phyloP scores from a whole-genome alignment of 495 filamentous ascomycete species.

The Aspergillus steynii region DNA sequence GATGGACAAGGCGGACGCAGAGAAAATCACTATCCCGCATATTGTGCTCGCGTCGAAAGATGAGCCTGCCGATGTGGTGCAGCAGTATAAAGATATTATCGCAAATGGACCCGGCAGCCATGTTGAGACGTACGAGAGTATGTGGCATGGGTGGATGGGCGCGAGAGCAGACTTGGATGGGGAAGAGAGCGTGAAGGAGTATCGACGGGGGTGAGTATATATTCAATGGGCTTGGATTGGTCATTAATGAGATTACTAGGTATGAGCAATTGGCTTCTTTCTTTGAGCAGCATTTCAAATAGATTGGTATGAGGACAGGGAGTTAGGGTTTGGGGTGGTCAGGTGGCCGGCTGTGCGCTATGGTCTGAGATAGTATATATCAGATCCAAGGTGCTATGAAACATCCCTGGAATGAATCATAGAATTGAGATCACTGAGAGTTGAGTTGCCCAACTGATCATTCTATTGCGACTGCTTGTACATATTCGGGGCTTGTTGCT shows the following conservation, averaged over 20 bases:
- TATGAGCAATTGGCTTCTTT: slow-evolving; percentile 46
- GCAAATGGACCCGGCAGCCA: slow-evolving; percentile 35
- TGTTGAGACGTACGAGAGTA: slow-evolving; percentile 52
- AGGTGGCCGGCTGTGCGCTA: background rate
- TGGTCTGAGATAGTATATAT: too few species aligned
- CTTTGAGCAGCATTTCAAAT: slow-evolving; percentile 41
- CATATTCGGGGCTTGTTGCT: too few species aligned
- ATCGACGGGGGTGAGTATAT: slow-evolving; percentile 48
- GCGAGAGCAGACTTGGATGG: slow-evolving; percentile 54
- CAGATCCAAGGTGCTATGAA: too few species aligned
- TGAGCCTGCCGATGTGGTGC: slow-evolving; percentile 46
- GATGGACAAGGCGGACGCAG: slow-evolving; percentile 44
- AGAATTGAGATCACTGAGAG: too few species aligned
- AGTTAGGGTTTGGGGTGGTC: background rate
- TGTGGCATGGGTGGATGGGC: slow-evolving; percentile 67
- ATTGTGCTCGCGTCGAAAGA: slow-evolving; percentile 54
- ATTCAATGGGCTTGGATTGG: background rate
- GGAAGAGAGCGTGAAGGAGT: slow-evolving; percentile 52
- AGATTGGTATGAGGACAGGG: background rate
- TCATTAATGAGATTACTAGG: slow-evolving; percentile 19
- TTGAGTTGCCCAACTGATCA: too few species aligned
- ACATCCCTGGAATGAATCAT: too few species aligned
- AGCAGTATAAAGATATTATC: slow-evolving; percentile 40
- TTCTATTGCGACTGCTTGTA: too few species aligned
- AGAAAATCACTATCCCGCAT: slow-evolving; percentile 51